Evolutionary conservation across 2,329 filamentous ascomycete genomes (phyloP).

Genomic region (Calonectria ilicicola): DNA sequence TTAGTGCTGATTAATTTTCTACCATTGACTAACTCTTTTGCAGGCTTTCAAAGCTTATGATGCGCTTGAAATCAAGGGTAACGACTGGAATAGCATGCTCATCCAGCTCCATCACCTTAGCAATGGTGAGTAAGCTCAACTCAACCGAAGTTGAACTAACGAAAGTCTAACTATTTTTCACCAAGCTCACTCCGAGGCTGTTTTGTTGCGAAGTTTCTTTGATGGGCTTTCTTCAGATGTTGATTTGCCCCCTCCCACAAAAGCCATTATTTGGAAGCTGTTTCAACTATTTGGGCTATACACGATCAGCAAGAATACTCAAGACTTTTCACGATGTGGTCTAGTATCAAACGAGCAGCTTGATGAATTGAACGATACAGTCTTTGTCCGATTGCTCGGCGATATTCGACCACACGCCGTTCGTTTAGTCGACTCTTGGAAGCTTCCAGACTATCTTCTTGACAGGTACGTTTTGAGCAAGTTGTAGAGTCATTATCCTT

Average conservation of each 20-base stretch:
- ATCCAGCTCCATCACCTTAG: not conserved
- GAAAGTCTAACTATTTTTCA: not conserved
- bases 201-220: not conserved
- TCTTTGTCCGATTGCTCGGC: not conserved
- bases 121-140: not conserved
- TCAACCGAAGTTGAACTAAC: not conserved
- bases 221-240: not conserved
- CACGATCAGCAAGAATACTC: not conserved
- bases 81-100: too few relatives aligned
- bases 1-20: too few relatives aligned
- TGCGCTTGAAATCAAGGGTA: too few relatives aligned
- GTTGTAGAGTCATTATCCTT: not conserved
- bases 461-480: not conserved
- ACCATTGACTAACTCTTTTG: too few relatives aligned
- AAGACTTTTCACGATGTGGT: not conserved
- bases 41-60: too few relatives aligned
- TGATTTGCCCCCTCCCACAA: not conserved
- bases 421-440: not conserved
- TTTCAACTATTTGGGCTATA: not conserved
- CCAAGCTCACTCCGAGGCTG: not conserved
- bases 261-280: not conserved
- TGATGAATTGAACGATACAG: not conserved
- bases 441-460: not conserved
- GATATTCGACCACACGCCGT: not conserved
- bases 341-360: not conserved